Conservation (phyloP, 2,329 filamentous ascomycete genomes). For the Pyrenochaeta sp. region DNA sequence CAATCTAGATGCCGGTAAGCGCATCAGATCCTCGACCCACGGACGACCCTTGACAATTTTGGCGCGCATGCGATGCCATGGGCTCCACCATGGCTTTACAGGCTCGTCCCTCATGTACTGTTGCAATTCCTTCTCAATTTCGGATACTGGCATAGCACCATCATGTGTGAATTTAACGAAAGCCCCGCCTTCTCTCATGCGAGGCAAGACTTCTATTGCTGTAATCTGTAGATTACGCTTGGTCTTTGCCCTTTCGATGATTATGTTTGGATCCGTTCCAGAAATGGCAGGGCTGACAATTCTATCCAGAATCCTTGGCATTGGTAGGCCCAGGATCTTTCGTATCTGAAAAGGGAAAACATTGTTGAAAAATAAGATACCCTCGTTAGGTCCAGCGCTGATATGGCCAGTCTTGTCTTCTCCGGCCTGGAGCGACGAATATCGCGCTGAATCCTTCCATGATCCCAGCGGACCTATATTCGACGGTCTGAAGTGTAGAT, state of each 20-base stretch:
- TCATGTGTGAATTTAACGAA: slow-evolving; percentile 84
- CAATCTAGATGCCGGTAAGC: slow-evolving; percentile 78
- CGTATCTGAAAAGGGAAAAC: slow-evolving; percentile 83
- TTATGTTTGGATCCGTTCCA: slow-evolving; percentile 63
- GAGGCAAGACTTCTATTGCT: slow-evolving; percentile 82
- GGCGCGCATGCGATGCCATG: slow-evolving; percentile 76
- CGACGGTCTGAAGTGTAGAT: slow-evolving; percentile 4
- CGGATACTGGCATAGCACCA: slow-evolving; percentile 55
- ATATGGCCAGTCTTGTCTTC: slow-evolving; percentile 84
- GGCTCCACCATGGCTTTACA: slow-evolving; percentile 90
- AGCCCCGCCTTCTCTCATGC: slow-evolving; percentile 89
- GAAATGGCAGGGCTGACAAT: slow-evolving; percentile 62
- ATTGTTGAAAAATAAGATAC: slow-evolving; percentile 90
- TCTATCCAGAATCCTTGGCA: slow-evolving; percentile 60
- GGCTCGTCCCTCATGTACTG: slow-evolving; percentile 73
- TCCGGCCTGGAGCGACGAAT: slow-evolving; percentile 56
- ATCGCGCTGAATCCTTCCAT: slow-evolving; percentile 25
- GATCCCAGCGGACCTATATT: slow-evolving; percentile 1
- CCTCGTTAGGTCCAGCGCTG: slow-evolving; percentile 75
- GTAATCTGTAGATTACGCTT: slow-evolving; percentile 70
- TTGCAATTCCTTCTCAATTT: slow-evolving; percentile 69
- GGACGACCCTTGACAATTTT: slow-evolving; percentile 83
- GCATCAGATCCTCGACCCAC: slow-evolving; percentile 92
- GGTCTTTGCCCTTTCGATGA: slow-evolving; percentile 65
- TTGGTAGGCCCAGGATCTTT: slow-evolving; percentile 65